Percentiles rank a stretch among this genome's conserved stretches.
phyloP scores from a whole-genome alignment of 768 basidiomycete genomes.

The Suillus variegatus region DNA sequence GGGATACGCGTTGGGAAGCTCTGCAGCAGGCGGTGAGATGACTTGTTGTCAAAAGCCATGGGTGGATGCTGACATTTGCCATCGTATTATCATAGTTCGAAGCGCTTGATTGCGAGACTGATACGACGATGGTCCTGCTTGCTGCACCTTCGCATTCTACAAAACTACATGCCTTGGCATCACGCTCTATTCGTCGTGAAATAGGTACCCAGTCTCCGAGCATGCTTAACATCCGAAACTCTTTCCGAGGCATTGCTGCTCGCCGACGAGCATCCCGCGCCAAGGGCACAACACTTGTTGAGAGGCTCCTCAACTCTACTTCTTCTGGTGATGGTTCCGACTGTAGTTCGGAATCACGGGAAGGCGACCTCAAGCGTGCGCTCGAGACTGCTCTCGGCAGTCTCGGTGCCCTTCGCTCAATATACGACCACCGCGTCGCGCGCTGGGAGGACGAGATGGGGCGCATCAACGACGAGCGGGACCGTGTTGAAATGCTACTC shows the following conservation, averaged over 20 bases:
- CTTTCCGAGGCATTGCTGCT: constrained; percentile 61
- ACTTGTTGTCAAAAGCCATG: neutral
- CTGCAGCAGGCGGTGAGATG: constrained; percentile 68
- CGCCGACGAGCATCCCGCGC: constrained; percentile 52
- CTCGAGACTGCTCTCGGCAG: constrained; percentile 70
- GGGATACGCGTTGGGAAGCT: constrained; percentile 77
- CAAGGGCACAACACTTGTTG: constrained; percentile 46
- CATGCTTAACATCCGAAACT: constrained; percentile 52
- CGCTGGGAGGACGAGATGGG: constrained; percentile 74
- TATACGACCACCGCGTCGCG: constrained; percentile 69
- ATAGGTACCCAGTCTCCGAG: constrained; percentile 47
- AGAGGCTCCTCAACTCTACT: constrained; percentile 41
- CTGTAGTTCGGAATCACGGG: constrained; percentile 49
- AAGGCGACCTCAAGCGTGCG: constrained; percentile 68
- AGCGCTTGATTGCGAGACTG: constrained; percentile 76
- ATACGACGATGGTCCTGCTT: constrained; percentile 72
- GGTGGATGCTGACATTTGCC: constrained; percentile 7
- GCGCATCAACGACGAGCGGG: constrained; percentile 64
- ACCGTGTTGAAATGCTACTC: constrained; percentile 64
- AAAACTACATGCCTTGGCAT: constrained; percentile 63
- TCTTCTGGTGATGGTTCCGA: constrained; percentile 59
- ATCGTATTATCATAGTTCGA: constrained; percentile 57
- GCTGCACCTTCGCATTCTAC: constrained; percentile 75
- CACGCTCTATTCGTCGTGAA: constrained; percentile 68
- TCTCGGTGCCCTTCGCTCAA: constrained; percentile 57